Conservation (phyloP, 2,329 filamentous ascomycete species). For the Chaetomiaceae sp. region DNA sequence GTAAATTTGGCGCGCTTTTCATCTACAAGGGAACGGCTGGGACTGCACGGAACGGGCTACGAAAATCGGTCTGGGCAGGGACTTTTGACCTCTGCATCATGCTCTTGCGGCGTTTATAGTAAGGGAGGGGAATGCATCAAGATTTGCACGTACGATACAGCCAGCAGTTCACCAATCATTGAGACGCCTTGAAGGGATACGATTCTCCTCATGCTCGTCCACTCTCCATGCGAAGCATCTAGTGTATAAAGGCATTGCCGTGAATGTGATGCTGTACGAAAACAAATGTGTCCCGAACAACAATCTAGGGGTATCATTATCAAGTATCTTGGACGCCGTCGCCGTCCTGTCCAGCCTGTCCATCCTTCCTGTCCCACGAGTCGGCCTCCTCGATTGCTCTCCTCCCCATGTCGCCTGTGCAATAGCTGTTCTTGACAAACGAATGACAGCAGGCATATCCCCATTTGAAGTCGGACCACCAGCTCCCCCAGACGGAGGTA, state of each 20-base stretch:
- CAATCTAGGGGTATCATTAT: conserved; percentile 16
- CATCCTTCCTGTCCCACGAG: conserved; percentile 22
- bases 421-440: conserved; percentile 92
- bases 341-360: not conserved
- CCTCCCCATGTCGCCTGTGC: conserved; percentile 83
- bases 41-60: conserved; percentile 24
- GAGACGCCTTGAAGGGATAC: not conserved
- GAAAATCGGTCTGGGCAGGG: conserved; percentile 25
- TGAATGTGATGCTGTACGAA: not conserved
- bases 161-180: conserved; percentile 17
- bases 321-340: not conserved
- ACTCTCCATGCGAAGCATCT: not conserved
- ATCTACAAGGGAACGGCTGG: conserved; percentile 21
- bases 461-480: conserved; percentile 96
- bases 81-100: conserved; percentile 24
- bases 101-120: conserved; percentile 27
- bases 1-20: conserved; percentile 37
- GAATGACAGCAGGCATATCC: conserved; percentile 95
- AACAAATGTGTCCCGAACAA: not conserved
- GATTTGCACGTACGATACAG: conserved; percentile 21
- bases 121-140: conserved; percentile 25
- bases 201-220: not conserved
- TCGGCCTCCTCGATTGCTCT: conserved; percentile 46
- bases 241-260: not conserved
- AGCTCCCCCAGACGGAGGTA: conserved; percentile 88